Base-by-base conservation (phyloP, 768 basidiomycete genomes). In the Lactifluus subvellereus region DNA sequence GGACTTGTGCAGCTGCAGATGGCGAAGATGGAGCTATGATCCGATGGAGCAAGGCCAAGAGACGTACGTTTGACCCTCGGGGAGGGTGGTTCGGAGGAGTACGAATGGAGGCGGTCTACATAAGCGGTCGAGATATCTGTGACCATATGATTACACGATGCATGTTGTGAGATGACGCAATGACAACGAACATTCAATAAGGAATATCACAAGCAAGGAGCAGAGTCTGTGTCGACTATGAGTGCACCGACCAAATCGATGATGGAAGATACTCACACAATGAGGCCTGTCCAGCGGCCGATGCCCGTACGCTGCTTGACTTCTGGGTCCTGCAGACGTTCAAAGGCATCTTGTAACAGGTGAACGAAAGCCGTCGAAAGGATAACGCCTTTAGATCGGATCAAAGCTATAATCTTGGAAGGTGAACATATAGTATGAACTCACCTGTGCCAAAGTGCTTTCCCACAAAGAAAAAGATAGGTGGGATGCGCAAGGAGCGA, bases 341-440 rank as follows among this genome's bases (percentile, higher is more conserved):
- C 79, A 68, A 89, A 91, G 0, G 89, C 83, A 61, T 91, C 89
- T 66, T 89, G 86, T 13, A 93, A 77, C 9, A 93, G 77, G 71
- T 93, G 91, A 18, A 87, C 84, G 67, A 93, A 93, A 0, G 89
- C 90, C 0, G 91, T 93, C 4, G 90, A 84, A 4, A 93, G 72
- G 38, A 93, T 93, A 14, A 90, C 89, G 11, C 89, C 89, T 68
- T 20, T 49, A 2, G 82, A 61, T n/a, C 27, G 6, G 18, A 52
- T 54, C 13, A 50, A 49, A 22, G 32, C 27, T 30, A 60, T 7
- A 3, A n/a, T 4, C 52, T 71, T 27, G 20, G 38, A 22, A 18
- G 48, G 14, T 10, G n/a, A 8, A 4, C 7, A 13, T 13, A 30
- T 3, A 3, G 14, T 27, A 40, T 38, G 30, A 37, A 9, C 61